Evolutionary conservation across 1,139 yeast species (phyloP).

Genomic region (Suhomyces yuchorum): DNA sequence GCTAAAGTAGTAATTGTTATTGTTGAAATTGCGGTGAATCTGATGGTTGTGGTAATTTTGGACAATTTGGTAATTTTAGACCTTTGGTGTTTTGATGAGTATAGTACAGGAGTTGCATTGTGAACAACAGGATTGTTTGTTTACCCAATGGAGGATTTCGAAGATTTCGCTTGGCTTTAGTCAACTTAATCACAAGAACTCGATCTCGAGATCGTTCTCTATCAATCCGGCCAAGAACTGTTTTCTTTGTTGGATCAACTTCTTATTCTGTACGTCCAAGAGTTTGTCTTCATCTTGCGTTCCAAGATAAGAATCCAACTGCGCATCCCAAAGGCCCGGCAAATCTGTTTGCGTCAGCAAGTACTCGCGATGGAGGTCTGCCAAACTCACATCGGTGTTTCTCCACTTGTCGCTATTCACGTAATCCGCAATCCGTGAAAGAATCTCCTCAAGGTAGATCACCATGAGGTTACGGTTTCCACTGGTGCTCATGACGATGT

Average conservation of each 20-base stretch:
- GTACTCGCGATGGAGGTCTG: slow-evolving; percentile 5
- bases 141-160: not conserved
- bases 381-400: slow-evolving; percentile 1
- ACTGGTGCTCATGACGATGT: slow-evolving; percentile 30
- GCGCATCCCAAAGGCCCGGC: slow-evolving; percentile 28
- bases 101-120: not conserved
- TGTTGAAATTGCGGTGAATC: too few species aligned
- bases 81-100: not conserved
- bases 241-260: slow-evolving; percentile 24
- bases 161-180: not conserved
- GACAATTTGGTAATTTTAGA: too few species aligned
- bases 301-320: slow-evolving; percentile 25
- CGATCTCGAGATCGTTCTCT: slow-evolving; percentile 2
- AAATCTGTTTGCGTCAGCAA: slow-evolving; percentile 6
- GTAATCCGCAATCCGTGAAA: slow-evolving; percentile 11
- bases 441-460: slow-evolving; percentile 9
- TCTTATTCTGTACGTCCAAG: slow-evolving; percentile 24
- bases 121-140: not conserved
- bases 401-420: slow-evolving; percentile 9
- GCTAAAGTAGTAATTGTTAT: not conserved
- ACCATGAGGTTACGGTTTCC: slow-evolving; percentile 21
- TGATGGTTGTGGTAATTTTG: too few species aligned
- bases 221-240: slow-evolving; percentile 21
- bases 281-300: slow-evolving; percentile 20
- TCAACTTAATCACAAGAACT: not conserved